phyloP scores from a whole-genome alignment of 441 rosid species.

The Breynia disticha region DNA sequence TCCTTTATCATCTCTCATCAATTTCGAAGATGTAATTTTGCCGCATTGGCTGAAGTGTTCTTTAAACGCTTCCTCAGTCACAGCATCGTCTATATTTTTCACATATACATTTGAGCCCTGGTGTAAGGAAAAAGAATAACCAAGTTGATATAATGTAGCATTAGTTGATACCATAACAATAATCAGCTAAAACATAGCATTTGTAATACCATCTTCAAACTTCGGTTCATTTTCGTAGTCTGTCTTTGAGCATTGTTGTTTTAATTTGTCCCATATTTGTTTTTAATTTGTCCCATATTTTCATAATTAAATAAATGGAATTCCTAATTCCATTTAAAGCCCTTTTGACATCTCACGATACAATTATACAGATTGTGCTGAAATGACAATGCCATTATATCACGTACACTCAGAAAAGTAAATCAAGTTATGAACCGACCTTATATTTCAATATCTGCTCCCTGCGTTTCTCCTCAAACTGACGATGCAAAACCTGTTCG shows the following conservation, averaged over 20 bases:
- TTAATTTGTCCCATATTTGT: background rate
- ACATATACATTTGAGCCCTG: slow-evolving; percentile 53
- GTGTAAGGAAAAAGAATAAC: slow-evolving; percentile 2
- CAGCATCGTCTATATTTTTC: slow-evolving; percentile 45
- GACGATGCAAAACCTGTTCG: slow-evolving; percentile 31
- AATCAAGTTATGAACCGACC: slow-evolving; percentile 4
- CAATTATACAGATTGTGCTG: too few species aligned
- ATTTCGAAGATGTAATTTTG: slow-evolving; percentile 42
- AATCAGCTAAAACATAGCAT: background rate
- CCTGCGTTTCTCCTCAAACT: slow-evolving; percentile 28
- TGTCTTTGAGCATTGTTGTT: too few species aligned
- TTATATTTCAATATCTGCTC: slow-evolving; percentile 24
- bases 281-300: too few species aligned
- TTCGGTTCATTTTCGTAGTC: too few species aligned
- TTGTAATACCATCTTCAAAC: background rate
- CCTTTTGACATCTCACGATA: too few species aligned
- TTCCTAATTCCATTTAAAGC: too few species aligned
- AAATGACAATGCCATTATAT: background rate
- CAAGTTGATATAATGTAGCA: background rate
- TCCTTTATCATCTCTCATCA: slow-evolving; percentile 51
- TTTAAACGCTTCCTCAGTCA: slow-evolving; percentile 45
- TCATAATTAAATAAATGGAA: background rate
- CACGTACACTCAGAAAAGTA: background rate
- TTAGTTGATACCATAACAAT: background rate
- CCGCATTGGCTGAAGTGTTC: slow-evolving; percentile 52